Conservation (phyloP, 176 grass and related monocot genomes). For the Eleusine coracana region DNA sequence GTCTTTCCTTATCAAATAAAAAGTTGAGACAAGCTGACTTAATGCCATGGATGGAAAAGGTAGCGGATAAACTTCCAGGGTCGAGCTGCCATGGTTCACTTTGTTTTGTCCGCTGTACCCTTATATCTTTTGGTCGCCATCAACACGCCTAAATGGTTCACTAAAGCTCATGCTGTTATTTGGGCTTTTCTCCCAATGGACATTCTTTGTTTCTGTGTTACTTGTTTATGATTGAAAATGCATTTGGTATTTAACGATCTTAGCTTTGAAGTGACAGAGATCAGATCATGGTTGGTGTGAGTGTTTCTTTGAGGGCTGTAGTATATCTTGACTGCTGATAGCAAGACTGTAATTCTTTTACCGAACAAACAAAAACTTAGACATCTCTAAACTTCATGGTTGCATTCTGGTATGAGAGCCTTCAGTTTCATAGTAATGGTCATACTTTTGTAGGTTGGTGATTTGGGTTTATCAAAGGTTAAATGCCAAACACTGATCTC, state of each 20-base stretch:
- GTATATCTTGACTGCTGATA: constrained; percentile 1
- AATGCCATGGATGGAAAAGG: too few species aligned
- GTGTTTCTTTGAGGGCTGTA: neutral
- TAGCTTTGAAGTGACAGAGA: neutral
- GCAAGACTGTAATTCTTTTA: constrained; percentile 3
- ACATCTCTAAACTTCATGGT: constrained; percentile 1
- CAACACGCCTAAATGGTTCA: too few species aligned
- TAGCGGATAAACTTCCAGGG: too few species aligned
- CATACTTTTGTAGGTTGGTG: constrained; percentile 74
- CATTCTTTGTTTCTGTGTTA: neutral
- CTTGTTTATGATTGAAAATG: neutral
- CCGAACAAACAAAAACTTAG: neutral
- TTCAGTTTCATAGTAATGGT: constrained; percentile 8
- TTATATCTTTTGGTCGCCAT: too few species aligned
- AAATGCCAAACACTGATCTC: constrained; percentile 94
- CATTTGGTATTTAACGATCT: neutral
- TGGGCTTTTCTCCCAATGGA: neutral
- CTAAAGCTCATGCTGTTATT: neutral
- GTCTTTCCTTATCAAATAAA: too few species aligned
- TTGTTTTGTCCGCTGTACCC: too few species aligned
- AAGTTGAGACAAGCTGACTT: too few species aligned
- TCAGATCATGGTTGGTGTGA: neutral
- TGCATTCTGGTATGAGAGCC: neutral
- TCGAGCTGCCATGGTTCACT: too few species aligned
- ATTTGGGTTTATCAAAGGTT: constrained; percentile 95